Percentiles rank a stretch among this genome's conserved stretches.
phyloP scores from a whole-genome alignment of 768 basidiomycete species.

The Mycena sanguinolenta region DNA sequence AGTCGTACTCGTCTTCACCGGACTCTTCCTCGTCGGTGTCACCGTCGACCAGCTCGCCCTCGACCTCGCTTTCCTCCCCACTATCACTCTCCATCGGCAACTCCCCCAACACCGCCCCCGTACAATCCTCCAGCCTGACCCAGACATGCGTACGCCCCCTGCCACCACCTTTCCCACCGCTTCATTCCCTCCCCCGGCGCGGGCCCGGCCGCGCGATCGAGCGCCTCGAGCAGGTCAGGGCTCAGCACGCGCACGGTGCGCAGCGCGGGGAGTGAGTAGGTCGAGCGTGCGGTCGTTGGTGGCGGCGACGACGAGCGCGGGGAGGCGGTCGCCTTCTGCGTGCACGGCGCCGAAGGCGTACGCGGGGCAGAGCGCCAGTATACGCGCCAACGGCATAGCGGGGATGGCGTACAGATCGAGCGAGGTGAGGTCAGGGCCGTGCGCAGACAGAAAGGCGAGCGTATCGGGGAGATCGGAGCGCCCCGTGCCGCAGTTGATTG shows the following conservation, averaged over 20 bases:
- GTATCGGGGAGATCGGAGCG: slow-evolving; percentile 70
- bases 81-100: slow-evolving; percentile 54
- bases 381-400: slow-evolving; percentile 65
- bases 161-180: slow-evolving; percentile 82
- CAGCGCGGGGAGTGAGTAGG: slow-evolving; percentile 70
- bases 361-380: slow-evolving; percentile 74
- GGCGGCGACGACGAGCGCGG: slow-evolving; percentile 59
- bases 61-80: too few relatives aligned
- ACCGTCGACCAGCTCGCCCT: too few relatives aligned
- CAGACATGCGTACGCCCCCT: slow-evolving; percentile 60
- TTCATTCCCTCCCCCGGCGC: slow-evolving; percentile 58
- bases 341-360: slow-evolving; percentile 62
- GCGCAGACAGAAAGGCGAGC: slow-evolving; percentile 67
- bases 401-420: slow-evolving; percentile 77
- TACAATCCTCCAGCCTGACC: slow-evolving; percentile 82
- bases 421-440: slow-evolving; percentile 70
- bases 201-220: slow-evolving; percentile 69
- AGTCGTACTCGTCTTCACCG: too few relatives aligned
- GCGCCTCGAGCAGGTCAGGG: slow-evolving; percentile 64
- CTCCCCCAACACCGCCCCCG: slow-evolving; percentile 71
- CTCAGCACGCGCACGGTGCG: slow-evolving; percentile 71
- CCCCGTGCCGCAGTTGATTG: slow-evolving; percentile 65
- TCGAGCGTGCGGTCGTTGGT: slow-evolving; percentile 78
- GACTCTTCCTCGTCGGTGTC: too few relatives aligned
- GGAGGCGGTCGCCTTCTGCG: slow-evolving; percentile 60